Percentiles rank a stretch among this genome's conserved stretches.
phyloP scores from a whole-genome alignment of 306 rosid genomes.

The Canavalia ensiformis region DNA sequence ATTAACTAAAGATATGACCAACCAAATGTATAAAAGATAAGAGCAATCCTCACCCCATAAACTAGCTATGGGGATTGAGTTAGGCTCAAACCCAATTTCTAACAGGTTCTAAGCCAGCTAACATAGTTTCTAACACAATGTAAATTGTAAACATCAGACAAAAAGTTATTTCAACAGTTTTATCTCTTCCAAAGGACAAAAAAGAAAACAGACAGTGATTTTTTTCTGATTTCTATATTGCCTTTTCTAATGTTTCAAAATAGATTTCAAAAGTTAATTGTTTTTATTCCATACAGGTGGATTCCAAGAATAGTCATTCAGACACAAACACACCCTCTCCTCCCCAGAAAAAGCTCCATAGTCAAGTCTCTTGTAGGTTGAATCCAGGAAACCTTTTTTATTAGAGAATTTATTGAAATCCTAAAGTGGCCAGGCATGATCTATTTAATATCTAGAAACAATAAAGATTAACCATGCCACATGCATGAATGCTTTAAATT shows the following conservation, averaged over 20 bases:
- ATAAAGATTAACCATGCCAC: constrained; percentile 29
- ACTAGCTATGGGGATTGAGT: no score
- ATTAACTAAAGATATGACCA: no score
- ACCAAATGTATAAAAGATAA: no score
- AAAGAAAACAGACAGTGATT: neutral
- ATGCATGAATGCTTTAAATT: neutral
- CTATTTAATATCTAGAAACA: constrained; percentile 1
- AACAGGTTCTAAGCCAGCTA: neutral
- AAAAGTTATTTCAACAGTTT: constrained; percentile 16
- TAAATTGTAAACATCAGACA: constrained; percentile 31
- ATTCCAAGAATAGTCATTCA: neutral
- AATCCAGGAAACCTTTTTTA: constrained; percentile 2
- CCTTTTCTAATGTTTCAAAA: neutral
- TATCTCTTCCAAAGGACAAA: neutral
- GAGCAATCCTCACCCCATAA: no score
- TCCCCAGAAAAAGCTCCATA: neutral
- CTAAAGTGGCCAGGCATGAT: constrained; percentile 23
- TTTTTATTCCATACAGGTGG: neutral
- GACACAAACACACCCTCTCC: neutral
- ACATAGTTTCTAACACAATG: constrained; percentile 12
- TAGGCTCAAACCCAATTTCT: no score
- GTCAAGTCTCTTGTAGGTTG: constrained; percentile 3
- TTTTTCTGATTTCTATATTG: neutral
- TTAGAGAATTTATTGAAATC: constrained; percentile 20
- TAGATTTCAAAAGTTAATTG: constrained; percentile 1